phyloP scores from a whole-genome alignment of 148 eudicot species.

The Bassia scoparia region DNA sequence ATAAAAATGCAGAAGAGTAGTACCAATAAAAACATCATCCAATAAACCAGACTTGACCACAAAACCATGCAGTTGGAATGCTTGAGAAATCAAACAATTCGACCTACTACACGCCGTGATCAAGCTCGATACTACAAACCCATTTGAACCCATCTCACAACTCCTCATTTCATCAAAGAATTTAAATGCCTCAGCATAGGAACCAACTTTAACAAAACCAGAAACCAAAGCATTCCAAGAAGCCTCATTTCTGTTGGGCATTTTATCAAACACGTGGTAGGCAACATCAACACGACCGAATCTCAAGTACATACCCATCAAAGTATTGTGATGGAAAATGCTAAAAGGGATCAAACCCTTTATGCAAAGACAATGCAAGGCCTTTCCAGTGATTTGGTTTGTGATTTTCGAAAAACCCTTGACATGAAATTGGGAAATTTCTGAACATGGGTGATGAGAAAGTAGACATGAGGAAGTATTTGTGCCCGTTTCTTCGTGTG shows the following conservation, averaged over 20 bases:
- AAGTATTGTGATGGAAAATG: constrained; percentile 50
- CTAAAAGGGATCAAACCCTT: constrained; percentile 40
- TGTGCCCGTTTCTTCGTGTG: background rate
- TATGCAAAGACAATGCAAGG: constrained; percentile 52
- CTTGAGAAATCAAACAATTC: constrained; percentile 45
- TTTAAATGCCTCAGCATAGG: constrained; percentile 34
- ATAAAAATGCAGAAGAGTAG: constrained; percentile 62
- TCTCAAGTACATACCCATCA: constrained; percentile 59
- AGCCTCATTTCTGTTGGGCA: constrained; percentile 61
- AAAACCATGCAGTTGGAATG: constrained; percentile 54
- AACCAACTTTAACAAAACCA: constrained; percentile 47
- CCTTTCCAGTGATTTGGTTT: constrained; percentile 36
- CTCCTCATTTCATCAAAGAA: constrained; percentile 51
- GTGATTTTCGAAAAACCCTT: constrained; percentile 68
- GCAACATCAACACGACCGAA: constrained; percentile 44
- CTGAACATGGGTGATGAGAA: constrained; percentile 40
- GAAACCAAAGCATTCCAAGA: constrained; percentile 78
- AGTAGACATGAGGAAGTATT: constrained; percentile 30
- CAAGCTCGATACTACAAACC: constrained; percentile 55
- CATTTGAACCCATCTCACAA: constrained; percentile 38
- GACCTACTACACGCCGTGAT: constrained; percentile 57
- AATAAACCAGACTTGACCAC: constrained; percentile 49
- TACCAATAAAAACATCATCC: constrained; percentile 51
- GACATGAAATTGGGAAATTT: constrained; percentile 45
- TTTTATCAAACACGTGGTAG: constrained; percentile 53